These are phyloP conservation scores for Cicer pinnatifidum DNA, from an alignment of 306 rosid genomes.

Conservation along the genomic window DNA sequence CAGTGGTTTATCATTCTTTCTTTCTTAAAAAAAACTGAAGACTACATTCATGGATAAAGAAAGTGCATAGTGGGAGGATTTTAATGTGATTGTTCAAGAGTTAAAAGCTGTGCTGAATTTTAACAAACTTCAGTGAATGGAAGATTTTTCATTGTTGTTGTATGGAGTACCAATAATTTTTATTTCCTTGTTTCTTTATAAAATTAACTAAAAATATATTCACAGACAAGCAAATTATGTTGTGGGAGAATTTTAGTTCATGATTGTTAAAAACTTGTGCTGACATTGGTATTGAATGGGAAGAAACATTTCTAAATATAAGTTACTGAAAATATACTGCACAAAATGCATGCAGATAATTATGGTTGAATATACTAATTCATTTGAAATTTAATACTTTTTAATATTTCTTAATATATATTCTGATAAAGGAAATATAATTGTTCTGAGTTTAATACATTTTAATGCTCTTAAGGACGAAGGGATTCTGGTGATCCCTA, in stretches of 20 bases:
- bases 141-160: constrained; percentile 20
- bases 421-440: constrained; percentile 5
- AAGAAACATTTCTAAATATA: constrained; percentile 9
- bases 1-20: not conserved
- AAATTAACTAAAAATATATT: not conserved
- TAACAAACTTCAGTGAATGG: not conserved
- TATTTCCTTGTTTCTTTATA: not conserved
- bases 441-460: constrained; percentile 20
- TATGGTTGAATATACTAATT: not conserved
- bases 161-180: constrained; percentile 8
- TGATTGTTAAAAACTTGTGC: constrained; percentile 27
- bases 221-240: not conserved
- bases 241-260: constrained; percentile 16
- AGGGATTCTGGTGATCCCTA: constrained; percentile 90
- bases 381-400: not conserved
- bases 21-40: not conserved
- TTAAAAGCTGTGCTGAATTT: constrained; percentile 19
- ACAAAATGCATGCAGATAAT: not conserved
- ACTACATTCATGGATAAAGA: not conserved
- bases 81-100: constrained; percentile 17
- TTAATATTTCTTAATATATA: not conserved
- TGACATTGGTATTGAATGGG: constrained; percentile 23
- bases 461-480: constrained; percentile 68
- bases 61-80: constrained; percentile 1
- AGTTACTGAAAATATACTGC: constrained; percentile 12